These are phyloP conservation scores for Ogataea ganodermae DNA, from an alignment of 805 yeast species.

Conservation along the genomic window DNA sequence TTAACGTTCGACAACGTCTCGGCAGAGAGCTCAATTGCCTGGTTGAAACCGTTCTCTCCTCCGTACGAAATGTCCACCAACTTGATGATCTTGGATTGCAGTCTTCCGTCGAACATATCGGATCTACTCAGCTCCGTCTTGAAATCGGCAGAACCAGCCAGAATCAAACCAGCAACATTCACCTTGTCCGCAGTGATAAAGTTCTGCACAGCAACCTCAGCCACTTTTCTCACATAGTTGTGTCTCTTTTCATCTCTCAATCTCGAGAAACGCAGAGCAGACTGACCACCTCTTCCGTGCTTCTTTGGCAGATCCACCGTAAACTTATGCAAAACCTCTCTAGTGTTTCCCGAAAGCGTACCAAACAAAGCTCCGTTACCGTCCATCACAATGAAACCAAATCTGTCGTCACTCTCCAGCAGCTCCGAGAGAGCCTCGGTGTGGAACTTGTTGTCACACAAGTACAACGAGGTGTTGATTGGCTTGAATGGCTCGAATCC, in stretches of 20 bases:
- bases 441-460: slow-evolving; percentile 98
- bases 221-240: slow-evolving; percentile 96
- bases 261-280: slow-evolving; percentile 98
- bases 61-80: slow-evolving; percentile 98
- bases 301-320: slow-evolving; percentile 97
- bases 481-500: slow-evolving; percentile 99
- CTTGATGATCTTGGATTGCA: slow-evolving; percentile 82
- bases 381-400: slow-evolving; percentile 98
- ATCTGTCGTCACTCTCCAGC: slow-evolving; percentile 91
- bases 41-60: slow-evolving; percentile 99
- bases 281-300: slow-evolving; percentile 99
- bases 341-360: slow-evolving; percentile 91
- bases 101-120: slow-evolving; percentile 89
- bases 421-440: slow-evolving; percentile 95
- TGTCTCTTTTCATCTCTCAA: slow-evolving; percentile 99
- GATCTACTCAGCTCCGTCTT: slow-evolving; percentile 91
- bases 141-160: slow-evolving; percentile 99
- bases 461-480: slow-evolving; percentile 91
- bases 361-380: slow-evolving; percentile 99
- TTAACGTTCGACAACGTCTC: slow-evolving; percentile 96
- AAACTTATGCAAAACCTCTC: slow-evolving; percentile 94
- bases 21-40: slow-evolving; percentile 96
- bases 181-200: slow-evolving; percentile 94
- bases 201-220: slow-evolving; percentile 97
- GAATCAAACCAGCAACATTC: slow-evolving; percentile 88